Base-by-base conservation (phyloP, 129 eudicot genomes). In the Flaveria bidentis region DNA sequence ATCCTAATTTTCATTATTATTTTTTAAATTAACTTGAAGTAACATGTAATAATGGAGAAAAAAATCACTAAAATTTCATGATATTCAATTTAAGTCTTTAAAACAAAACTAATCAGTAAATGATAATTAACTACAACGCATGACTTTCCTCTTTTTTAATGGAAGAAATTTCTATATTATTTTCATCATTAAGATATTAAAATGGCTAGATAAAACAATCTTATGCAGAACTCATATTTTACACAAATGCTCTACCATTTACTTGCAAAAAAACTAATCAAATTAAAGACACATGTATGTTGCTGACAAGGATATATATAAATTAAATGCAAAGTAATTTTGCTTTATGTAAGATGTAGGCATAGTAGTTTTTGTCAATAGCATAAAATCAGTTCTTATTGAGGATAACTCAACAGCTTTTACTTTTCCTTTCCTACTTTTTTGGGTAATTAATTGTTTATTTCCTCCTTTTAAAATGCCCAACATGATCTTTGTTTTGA, bases 401-500 rank as follows among this genome's bases (percentile, higher is more conserved):
- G 66, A 53, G n/a, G 22, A 72, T 57, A 12, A 39, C 41, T 42
- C 36, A 60, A 51, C n/a, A 18, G 41, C 77, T 72, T 73, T 56
- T 10, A 41, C 2, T 14, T 23, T 42, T 60, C 25, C 63, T 28
- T 26, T 60, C 16, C 16, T 12, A 22, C 42, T 33, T 47, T 73
- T 73, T 61, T 74, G 70, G 14, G 25, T 73, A 16, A 17, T 14
- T 42, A 13, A 57, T 74, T 60, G 16, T 42, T 62, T 62, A 62
- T 75, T 74, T 64, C 17, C 58, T 17, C 46, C 66, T 61, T 18
- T 16, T 74, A 25, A 18, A 36, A 7, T n/a, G 46, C 71, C 52
- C 60, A 45, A 26, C 61, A 60, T 22, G 61, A 74, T 74, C 57
- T 60, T 74, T 61, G 52, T 75, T 46, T 28, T 46, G 22, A 75